Evolutionary conservation across 2,329 filamentous ascomycete genomes (phyloP).

Genomic region (Trichoderma cornu-damae): DNA sequence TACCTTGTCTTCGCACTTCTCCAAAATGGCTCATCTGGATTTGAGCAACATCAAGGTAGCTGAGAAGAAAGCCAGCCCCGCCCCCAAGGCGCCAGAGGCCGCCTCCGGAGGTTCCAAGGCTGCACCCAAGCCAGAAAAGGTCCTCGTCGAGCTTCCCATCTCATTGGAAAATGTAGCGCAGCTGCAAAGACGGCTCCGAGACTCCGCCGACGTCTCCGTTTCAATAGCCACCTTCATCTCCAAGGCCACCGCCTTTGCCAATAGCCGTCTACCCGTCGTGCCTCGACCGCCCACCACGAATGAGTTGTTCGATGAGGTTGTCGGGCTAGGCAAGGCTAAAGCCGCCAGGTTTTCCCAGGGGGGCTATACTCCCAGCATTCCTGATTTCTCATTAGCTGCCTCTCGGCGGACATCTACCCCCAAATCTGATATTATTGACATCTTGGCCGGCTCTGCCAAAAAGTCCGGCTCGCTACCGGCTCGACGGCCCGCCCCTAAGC

Average conservation of each 20-base stretch:
- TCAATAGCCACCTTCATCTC: slow-evolving; percentile 83
- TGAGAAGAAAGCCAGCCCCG: slow-evolving; percentile 42
- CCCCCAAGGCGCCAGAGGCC: slow-evolving; percentile 36
- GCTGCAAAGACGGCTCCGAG: slow-evolving; percentile 73
- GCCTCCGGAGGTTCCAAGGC: slow-evolving; percentile 41
- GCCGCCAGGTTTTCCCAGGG: slow-evolving; percentile 50
- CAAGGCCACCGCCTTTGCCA: slow-evolving; percentile 79
- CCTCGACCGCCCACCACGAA: slow-evolving; percentile 59
- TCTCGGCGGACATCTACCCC: slow-evolving; percentile 30
- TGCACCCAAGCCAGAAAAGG: slow-evolving; percentile 42
- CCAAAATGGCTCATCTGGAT: slow-evolving; percentile 77
- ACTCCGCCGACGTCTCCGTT: slow-evolving; percentile 71
- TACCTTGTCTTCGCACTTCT: slow-evolving; percentile 64
- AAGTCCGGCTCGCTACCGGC: slow-evolving; percentile 27
- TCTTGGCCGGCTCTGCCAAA: slow-evolving; percentile 51
- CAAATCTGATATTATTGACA: slow-evolving; percentile 71
- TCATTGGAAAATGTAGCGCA: slow-evolving; percentile 74
- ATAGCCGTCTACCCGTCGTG: slow-evolving; percentile 73
- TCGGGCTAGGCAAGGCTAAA: slow-evolving; percentile 58
- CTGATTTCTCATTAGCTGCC: slow-evolving; percentile 46
- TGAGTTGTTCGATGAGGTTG: slow-evolving; percentile 83
- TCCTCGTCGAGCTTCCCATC: slow-evolving; percentile 66
- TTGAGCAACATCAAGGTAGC: slow-evolving; percentile 91
- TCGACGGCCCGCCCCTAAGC: slow-evolving; percentile 24
- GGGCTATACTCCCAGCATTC: slow-evolving; percentile 67